Base-by-base conservation (phyloP, 2,329 filamentous ascomycete genomes). In the Ampelomyces quisqualis region DNA sequence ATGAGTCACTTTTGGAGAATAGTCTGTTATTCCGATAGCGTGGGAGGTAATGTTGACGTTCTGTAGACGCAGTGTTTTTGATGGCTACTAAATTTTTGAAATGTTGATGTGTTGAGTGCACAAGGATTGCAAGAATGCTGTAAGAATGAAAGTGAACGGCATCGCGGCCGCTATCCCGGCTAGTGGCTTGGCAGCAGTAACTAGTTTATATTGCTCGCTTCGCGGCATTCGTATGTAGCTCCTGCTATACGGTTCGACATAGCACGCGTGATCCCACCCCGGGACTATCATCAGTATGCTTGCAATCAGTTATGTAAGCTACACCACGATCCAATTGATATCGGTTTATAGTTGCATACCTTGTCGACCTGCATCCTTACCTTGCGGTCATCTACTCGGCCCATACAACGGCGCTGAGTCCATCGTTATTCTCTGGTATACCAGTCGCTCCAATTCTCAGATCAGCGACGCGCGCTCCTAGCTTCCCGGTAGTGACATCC, bases 381-480 rank as follows among this genome's bases (percentile, higher is more conserved):
- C n/a, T n/a, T n/a, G n/a, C n/a, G n/a, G 17, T n/a, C 19, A 23
- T 19, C 32, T 62, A 66, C 40, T 67, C 60, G 2, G 53, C 58
- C 64, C 64, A 66, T 2, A 67, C 60, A 10, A 67, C 64, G 2
- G 61, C 58, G 31, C 59, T 64, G 10, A 65, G 36, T 21, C 63
- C 64, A 35, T 67, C 60, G 34, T 61, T 58, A n/a, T 54, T 60
- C 42, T 60, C 62, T 0, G 58, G 53, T 2, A 38, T 58, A 13
- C 62, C 64, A 7, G 46, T 43, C 15, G 54, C 10, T 2, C 57
- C 55, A 19, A 67, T 53, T 18, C 58, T 52, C 37, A 66, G 29
- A 33, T 51, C 57, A 1, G 57, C 62, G 2, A 60, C 56, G 20
- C 45, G 42, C 1, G 45, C 42, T 7, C 56, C 57, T 14, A 67